Evolutionary conservation across 2,329 filamentous ascomycete species (phyloP).

Genomic region (Biscogniauxia mediterranea): DNA sequence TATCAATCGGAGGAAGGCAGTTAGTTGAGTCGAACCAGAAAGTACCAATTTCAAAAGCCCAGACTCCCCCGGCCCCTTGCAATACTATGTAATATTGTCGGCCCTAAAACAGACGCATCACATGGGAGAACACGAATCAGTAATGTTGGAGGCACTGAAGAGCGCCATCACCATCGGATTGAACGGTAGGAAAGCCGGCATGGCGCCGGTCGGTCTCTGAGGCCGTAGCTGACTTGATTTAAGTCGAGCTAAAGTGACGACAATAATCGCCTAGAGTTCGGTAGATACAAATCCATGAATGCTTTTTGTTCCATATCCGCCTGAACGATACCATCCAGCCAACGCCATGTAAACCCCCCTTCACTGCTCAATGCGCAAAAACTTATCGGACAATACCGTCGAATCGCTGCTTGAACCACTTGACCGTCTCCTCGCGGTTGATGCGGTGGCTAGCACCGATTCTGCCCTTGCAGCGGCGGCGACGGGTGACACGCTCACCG

Average conservation of each 20-base stretch:
- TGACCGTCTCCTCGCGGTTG: slow-evolving; percentile 91
- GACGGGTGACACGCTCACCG: slow-evolving; percentile 95
- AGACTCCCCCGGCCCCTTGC: background rate
- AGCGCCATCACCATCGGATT: slow-evolving; percentile 24
- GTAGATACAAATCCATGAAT: slow-evolving; percentile 40
- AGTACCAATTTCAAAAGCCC: background rate
- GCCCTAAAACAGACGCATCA: background rate
- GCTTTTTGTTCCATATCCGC: slow-evolving; percentile 42
- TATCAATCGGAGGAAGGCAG: no score
- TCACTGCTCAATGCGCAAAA: slow-evolving; percentile 18
- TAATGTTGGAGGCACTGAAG: slow-evolving; percentile 1
- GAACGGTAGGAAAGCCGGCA: slow-evolving; percentile 56
- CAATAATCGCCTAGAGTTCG: slow-evolving; percentile 41
- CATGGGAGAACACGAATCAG: background rate
- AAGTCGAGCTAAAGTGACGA: slow-evolving; percentile 54
- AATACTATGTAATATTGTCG: background rate
- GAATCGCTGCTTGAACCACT: slow-evolving; percentile 91
- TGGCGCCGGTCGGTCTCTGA: slow-evolving; percentile 70
- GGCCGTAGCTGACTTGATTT: slow-evolving; percentile 64
- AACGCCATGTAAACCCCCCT: slow-evolving; percentile 34
- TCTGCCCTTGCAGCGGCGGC: slow-evolving; percentile 82
- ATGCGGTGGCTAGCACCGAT: slow-evolving; percentile 91
- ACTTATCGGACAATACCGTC: slow-evolving; percentile 98
- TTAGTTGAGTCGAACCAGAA: no score
- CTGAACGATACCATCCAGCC: slow-evolving; percentile 36